Evolutionary conservation across 1,284 basidiomycete genomes (phyloP), one percentile per base, ranked within the genome.

Genomic region (Farysia itapuensis): DNA sequence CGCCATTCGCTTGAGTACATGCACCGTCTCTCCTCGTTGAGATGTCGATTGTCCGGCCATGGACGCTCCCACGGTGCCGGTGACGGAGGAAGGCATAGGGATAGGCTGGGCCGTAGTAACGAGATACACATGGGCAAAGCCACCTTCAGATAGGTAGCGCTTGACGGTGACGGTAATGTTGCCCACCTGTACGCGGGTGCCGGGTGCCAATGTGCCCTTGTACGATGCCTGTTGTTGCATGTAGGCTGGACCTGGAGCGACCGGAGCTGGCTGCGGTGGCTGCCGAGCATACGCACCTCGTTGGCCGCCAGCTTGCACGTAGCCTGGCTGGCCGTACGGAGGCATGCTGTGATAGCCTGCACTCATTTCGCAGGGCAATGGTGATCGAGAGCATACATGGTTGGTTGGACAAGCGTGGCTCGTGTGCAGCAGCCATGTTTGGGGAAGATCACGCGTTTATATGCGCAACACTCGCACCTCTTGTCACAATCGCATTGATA

Each of bases 41-140:
- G 43, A 60, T 1, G 65, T 43, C 5, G 60, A 41, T 24, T 42
- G 45, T 16, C 34, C 37, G 3, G 68, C 51, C 44, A 51, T 34
- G 36, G 54, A 48, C 11, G 42, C 52, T 21, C 44, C 38, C 15
- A 57, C 41, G 18, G 45, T 26, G 24, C 63, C 44, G 23, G 47
- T 51, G 29, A 64, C 44, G 7, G 52, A 59, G 15, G 52, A 52
- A 6, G 74, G 73, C 46, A 66, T 57, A 2, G 71, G 71, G 35
- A 98, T 87, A 2, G 92, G 90, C 39, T 83, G 81, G 4, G 87
- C 82, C 5, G 92, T 92, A 44, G 85, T 83, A 43, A 95, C 93
- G 49, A 98, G 86, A 79, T 99, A 99, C 37, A 99, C 94, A 79
- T 96, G 90, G 2, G 95, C 94, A 77, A 97, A 99, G 14, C 95